Base-by-base conservation (phyloP, 116 monocot genomes). In the Papilionanthe hybrid region DNA sequence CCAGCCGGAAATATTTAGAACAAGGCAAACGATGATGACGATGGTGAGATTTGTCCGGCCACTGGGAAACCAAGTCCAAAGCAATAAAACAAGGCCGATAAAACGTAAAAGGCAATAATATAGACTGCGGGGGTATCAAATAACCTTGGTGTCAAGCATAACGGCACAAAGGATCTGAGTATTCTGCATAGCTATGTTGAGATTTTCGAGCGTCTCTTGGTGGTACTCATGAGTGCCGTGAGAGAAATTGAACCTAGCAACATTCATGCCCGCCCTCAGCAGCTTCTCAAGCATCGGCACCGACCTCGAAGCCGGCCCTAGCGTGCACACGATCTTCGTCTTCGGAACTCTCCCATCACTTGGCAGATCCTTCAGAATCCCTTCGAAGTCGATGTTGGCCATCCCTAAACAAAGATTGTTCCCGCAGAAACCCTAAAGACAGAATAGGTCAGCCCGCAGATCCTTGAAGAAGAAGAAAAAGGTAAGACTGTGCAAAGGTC, bases 241-340 rank as follows among this genome's bases (percentile, higher is more conserved):
- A 3, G 93, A 93, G 84, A 96, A 96, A 55, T 96, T 96, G 91
- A 96, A 96, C 69, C 96, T 79, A 8, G 96, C 96, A n/a, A 96
- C 90, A 84, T 93, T 96, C 96, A 96, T 93, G 29, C 96, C 93
- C 15, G 96, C 96, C 67, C 81, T 83, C 60, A 96, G 88, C 37
- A 96, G 83, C 87, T 91, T 93, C 88, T 96, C 96, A 50, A 91
- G 43, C 93, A 96, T 93, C 84, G 81, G 79, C 32, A 96, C 93
- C 10, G 96, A 88, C 37, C 96, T 77, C 25, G 96, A 96, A 7
- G 93, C 85, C 17, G 96, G 96, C 12, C 96, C 96, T 4, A 96
- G 91, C 41, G 96, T 96, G 91, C 96, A 96, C 72, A 96, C 96
- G 28, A 96, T 89, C 87, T 96, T 96, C 41, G 96, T 96, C 83